Percentiles rank a stretch among this genome's conserved stretches.
phyloP scores from a whole-genome alignment of 2,329 filamentous ascomycete species.

The Hymenoscyphus occultus region DNA sequence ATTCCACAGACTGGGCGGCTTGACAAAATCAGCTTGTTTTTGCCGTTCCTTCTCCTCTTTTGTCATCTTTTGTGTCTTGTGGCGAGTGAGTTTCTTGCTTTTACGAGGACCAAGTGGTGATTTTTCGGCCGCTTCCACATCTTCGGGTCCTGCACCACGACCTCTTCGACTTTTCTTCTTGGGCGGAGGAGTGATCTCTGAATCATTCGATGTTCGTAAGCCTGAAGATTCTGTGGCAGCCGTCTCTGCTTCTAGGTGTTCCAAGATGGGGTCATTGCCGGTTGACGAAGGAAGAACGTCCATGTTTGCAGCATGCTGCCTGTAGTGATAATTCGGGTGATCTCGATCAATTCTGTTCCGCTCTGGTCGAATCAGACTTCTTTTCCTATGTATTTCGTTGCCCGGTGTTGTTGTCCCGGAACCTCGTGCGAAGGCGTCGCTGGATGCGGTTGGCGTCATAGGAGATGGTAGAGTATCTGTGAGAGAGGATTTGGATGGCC shows the following conservation, averaged over 20 bases:
- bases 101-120: constrained; percentile 32
- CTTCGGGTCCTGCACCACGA: constrained; percentile 27
- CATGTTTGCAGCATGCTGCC: constrained; percentile 93
- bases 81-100: constrained; percentile 37
- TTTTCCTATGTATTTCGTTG: constrained; percentile 62
- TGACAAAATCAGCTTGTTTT: constrained; percentile 60
- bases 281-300: constrained; percentile 84
- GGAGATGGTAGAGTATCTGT: constrained; percentile 55
- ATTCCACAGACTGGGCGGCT: constrained; percentile 87
- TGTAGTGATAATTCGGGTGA: constrained; percentile 94
- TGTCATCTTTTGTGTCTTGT: constrained; percentile 60
- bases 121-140: constrained; percentile 27
- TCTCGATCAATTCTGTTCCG: constrained; percentile 79
- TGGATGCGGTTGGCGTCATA: constrained; percentile 45
- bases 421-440: constrained; percentile 42
- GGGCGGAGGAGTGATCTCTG: constrained; percentile 28
- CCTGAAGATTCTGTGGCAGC: constrained; percentile 33
- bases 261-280: constrained; percentile 82
- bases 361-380: constrained; percentile 86
- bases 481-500: constrained; percentile 56
- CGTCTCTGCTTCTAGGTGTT: constrained; percentile 62
- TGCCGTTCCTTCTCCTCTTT: constrained; percentile 56
- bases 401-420: constrained; percentile 29
- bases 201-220: constrained; percentile 35
- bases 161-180: constrained; percentile 27